Base-by-base conservation (phyloP, 148 eudicot species). In the Chenopodium suecicum region DNA sequence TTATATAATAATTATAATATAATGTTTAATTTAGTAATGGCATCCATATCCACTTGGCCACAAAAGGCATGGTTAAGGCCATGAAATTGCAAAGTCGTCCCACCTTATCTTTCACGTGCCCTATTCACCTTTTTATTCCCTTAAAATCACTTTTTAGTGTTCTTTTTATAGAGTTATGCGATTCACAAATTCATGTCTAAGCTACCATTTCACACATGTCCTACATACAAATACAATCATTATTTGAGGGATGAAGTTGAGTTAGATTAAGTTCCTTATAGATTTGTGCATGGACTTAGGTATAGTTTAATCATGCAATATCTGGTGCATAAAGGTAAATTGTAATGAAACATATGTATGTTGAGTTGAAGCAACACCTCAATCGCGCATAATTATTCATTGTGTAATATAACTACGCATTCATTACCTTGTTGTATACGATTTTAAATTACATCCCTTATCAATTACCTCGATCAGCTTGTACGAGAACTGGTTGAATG, bases 21-120 rank as follows among this genome's bases (percentile, higher is more conserved):
- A 50, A 9, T 2, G 12, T 50, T 50, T 50, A 9, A 20, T 73
- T 56, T 56, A 44, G 1, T 73, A 46, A 19, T 73, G 29, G 32
- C 27, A 41, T n/a, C 34, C 65, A 75, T 50, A 37, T 63, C 25
- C 79, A 63, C 70, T 60, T 70, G 47, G 29, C 82, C 44, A 78
- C 11, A 69, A 79, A 79, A 70, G 44, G 74, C 74, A 71, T 41
- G 69, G 34, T 64, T 10, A 47, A 81, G 31, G 47, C 81, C 74
- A 71, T 72, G 52, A 60, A 70, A 54, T 72, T 80, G 34, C 56
- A 56, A 70, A 48, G 52, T 48, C 52, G 29, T 79, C 31, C 83
- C 72, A 73, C 75, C 78, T 74, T 65, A 74, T 74, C 78, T 60
- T 81, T 74, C 83, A 74, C 83, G 78, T 74, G 73, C 56, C 81